These are phyloP conservation scores for Daldinia vernicosa DNA, from an alignment of 495 filamentous ascomycete genomes.

Conservation along the genomic window DNA sequence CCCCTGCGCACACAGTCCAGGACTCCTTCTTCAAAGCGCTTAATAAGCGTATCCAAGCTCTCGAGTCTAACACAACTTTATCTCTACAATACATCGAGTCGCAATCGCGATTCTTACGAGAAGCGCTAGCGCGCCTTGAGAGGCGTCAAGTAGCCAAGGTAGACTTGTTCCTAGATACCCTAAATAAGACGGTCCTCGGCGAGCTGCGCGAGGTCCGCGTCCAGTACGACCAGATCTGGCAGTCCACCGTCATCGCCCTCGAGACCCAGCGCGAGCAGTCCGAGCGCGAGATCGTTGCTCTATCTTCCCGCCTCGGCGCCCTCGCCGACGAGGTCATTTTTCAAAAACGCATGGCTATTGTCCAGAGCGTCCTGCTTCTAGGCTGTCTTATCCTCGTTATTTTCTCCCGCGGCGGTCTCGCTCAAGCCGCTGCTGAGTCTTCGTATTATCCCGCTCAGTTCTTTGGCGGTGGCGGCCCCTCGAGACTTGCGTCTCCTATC, in stretches of 20 bases:
- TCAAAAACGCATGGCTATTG: conserved; percentile 91
- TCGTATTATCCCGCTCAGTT: conserved; percentile 44
- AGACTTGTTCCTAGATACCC: conserved; percentile 76
- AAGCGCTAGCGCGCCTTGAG: conserved; percentile 90
- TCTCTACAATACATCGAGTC: conserved; percentile 97
- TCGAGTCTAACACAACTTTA: conserved; percentile 91
- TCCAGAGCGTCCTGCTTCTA: conserved; percentile 86
- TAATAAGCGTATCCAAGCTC: conserved; percentile 86
- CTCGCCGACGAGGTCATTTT: conserved; percentile 95
- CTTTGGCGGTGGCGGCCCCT: conserved; percentile 25
- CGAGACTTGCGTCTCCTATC: conserved; percentile 34
- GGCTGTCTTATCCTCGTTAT: conserved; percentile 88
- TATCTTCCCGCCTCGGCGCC: conserved; percentile 82
- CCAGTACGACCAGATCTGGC: conserved; percentile 97
- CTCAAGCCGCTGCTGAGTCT: conserved; percentile 37
- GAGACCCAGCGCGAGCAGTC: conserved; percentile 85
- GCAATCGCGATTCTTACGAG: conserved; percentile 89
- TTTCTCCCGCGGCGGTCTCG: conserved; percentile 65
- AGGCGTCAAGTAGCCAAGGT: conserved; percentile 87
- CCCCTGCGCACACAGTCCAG: conserved; percentile 83
- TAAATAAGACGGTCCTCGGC: conserved; percentile 86
- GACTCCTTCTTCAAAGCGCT: conserved; percentile 98
- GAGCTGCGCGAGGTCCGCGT: conserved; percentile 82
- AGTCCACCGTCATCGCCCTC: conserved; percentile 89
- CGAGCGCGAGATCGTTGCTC: conserved; percentile 78